Evolutionary conservation across 176 grass and related monocot species (phyloP), one percentile per base, ranked within the genome.

Genomic region (Melocanna baccifera): DNA sequence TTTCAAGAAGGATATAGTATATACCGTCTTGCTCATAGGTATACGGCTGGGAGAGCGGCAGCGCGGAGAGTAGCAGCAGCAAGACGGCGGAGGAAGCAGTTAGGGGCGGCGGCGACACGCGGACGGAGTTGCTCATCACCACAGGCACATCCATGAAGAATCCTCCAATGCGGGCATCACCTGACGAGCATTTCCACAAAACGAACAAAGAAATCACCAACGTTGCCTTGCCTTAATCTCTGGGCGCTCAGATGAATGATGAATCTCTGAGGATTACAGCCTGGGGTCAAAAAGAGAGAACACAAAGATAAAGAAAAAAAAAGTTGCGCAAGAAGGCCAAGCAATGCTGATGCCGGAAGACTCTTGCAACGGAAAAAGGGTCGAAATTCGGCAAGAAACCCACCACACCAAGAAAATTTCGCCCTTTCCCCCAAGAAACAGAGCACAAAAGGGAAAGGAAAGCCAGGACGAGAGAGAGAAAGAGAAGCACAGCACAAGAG

Each of bases 1-100:
- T 6, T 39, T 14, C 19, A 74, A 83, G 45, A 78, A 74, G 59
- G 61, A 34, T 30, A 26, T 55, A 18, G 6, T 66, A 29, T 57
- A 64, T 83, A 92, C 90, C 90, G 37, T 92, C 90, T 86, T 86
- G 86, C 50, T 92, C 90, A 12, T 92, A 86, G 51, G 86, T 92
- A 78, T 92, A 89, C 47, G 83, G 22, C 28, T 69, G 82, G 7
- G 83, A 86, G 18, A 68, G 73, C 11, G 90, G 90, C 73, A 92
- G 46, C 73, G 73, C 45, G 12, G 78, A 67, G 74, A 86, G 83
- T 19, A 81, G 52, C 39, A 92, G 51, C 66, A 92, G 72, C 71
- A 86, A 68, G 75, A 88, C 34, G 72, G 73, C 55, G 34, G 73
- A 59, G 34, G 62, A 73, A 87, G 80, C 51, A 80, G 67, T 5